These are phyloP conservation scores for Tetrahymena elliotti DNA, from an alignment of 73 alveolate species.

Conservation along the genomic window DNA sequence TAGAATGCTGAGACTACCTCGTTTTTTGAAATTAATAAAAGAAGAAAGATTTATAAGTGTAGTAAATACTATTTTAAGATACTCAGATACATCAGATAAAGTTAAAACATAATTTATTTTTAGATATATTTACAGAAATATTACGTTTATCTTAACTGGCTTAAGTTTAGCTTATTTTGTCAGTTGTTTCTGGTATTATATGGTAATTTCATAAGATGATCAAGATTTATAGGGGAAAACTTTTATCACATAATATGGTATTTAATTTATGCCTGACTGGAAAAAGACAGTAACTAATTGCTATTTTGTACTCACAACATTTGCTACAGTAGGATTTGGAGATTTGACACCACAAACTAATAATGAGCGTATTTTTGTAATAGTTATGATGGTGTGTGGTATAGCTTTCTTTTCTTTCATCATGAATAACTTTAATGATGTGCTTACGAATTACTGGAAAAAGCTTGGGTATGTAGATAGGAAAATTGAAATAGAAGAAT, in stretches of 20 bases:
- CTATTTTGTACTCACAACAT: conserved; percentile 77
- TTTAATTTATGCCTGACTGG: conserved; percentile 38
- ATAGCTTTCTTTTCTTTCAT: conserved; percentile 87
- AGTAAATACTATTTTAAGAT: conserved; percentile 58
- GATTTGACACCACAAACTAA: conserved; percentile 68
- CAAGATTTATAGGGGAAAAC: conserved; percentile 32
- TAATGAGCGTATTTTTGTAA: conserved; percentile 66
- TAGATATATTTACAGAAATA: conserved; percentile 66
- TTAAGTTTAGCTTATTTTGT: conserved; percentile 65
- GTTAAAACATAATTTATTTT: conserved; percentile 58
- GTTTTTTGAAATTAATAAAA: conserved; percentile 62
- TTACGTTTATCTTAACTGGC: conserved; percentile 68
- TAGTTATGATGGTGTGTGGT: conserved; percentile 75
- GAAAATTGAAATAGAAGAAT: conserved; percentile 69
- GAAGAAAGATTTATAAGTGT: conserved; percentile 65
- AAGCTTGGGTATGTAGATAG: conserved; percentile 83
- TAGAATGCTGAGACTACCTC: conserved; percentile 66
- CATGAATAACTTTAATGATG: conserved; percentile 78
- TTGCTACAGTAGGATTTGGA: conserved; percentile 89
- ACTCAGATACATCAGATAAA: conserved; percentile 58
- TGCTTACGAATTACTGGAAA: conserved; percentile 70
- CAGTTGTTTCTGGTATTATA: conserved; percentile 76
- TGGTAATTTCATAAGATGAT: conserved; percentile 40
- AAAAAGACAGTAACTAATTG: conserved; percentile 66
- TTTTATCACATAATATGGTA: conserved; percentile 49